Evolutionary conservation across 2,329 filamentous ascomycete species (phyloP).

Genomic region (Hypoxylon sp.): DNA sequence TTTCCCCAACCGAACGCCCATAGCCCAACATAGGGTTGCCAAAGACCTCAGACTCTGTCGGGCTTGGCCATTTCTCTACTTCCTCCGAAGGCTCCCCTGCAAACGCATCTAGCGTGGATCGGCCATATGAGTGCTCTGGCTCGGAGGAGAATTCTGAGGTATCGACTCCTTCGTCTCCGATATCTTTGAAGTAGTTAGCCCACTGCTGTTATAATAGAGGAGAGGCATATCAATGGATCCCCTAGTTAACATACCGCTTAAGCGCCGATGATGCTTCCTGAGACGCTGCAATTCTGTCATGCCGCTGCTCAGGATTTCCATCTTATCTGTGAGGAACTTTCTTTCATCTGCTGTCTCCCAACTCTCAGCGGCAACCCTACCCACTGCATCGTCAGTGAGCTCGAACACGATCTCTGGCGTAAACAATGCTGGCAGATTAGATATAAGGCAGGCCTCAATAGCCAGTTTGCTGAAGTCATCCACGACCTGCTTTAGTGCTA

Average conservation of each 20-base stretch:
- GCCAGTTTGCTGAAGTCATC: conserved; percentile 55
- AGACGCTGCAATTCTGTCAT: conserved; percentile 35
- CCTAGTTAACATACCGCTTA: conserved; percentile 21
- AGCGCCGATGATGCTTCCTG: conserved; percentile 23
- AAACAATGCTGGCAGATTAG: conserved; percentile 45
- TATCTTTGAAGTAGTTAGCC: conserved; percentile 2
- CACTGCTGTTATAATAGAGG: neutral
- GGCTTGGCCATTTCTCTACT: too few species aligned
- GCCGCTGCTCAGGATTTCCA: conserved; percentile 36
- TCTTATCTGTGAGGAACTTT: conserved; percentile 39
- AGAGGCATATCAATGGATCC: neutral
- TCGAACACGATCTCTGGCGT: conserved; percentile 41
- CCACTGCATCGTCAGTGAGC: conserved; percentile 35
- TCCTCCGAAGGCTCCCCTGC: too few species aligned
- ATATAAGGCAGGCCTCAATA: conserved; percentile 54
- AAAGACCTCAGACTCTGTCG: too few species aligned
- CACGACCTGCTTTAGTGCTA: conserved; percentile 54
- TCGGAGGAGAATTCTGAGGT: neutral
- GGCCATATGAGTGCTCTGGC: conserved; percentile 1
- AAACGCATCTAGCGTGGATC: neutral
- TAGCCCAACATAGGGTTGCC: too few species aligned
- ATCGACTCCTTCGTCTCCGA: neutral
- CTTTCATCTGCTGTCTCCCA: conserved; percentile 35
- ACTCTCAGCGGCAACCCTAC: conserved; percentile 40
- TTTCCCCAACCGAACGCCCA: too few species aligned